Conservation (phyloP, 352 stramenopile species). For the Sclerospora graminicola region DNA sequence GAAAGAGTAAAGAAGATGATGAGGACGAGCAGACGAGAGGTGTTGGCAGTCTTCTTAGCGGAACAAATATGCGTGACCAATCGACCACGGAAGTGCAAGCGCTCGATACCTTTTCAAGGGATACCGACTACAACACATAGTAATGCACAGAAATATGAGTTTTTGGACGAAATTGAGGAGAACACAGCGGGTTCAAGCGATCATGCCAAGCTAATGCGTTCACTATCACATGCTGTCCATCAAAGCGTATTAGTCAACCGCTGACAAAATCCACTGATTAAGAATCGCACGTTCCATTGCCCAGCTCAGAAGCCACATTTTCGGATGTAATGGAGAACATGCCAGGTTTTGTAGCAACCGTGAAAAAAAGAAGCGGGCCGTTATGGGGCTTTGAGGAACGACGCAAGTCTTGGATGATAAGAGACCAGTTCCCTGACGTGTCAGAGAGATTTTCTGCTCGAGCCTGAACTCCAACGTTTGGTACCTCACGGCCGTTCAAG, state of each 20-base stretch:
- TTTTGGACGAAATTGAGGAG: constrained; percentile 68
- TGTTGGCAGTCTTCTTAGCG: constrained; percentile 68
- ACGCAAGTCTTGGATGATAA: constrained; percentile 67
- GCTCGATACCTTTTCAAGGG: constrained; percentile 6
- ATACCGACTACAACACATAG: constrained; percentile 11
- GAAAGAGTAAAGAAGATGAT: constrained; percentile 50
- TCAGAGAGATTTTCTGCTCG: constrained; percentile 12
- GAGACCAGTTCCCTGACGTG: constrained; percentile 24
- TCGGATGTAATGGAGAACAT: constrained; percentile 68
- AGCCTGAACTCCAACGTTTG: constrained; percentile 10
- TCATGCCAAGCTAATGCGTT: constrained; percentile 62
- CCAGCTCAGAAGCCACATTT: constrained; percentile 57
- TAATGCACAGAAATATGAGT: constrained; percentile 21
- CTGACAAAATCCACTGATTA: constrained; percentile 59
- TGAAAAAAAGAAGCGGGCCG: constrained; percentile 24
- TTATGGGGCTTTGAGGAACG: constrained; percentile 51
- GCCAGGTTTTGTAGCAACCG: constrained; percentile 33
- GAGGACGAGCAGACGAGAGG: constrained; percentile 74
- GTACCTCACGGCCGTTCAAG: constrained; percentile 18
- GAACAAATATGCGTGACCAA: constrained; percentile 46
- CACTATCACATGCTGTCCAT: constrained; percentile 63
- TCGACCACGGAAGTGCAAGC: constrained; percentile 6
- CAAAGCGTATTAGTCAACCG: constrained; percentile 65
- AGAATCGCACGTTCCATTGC: constrained; percentile 44
- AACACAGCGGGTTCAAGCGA: constrained; percentile 40